A percentile compares a stretch with the other conserved stretches of the same genome.
Conservation (phyloP, 805 yeast genomes). For the Wickerhamia fluorescens region DNA sequence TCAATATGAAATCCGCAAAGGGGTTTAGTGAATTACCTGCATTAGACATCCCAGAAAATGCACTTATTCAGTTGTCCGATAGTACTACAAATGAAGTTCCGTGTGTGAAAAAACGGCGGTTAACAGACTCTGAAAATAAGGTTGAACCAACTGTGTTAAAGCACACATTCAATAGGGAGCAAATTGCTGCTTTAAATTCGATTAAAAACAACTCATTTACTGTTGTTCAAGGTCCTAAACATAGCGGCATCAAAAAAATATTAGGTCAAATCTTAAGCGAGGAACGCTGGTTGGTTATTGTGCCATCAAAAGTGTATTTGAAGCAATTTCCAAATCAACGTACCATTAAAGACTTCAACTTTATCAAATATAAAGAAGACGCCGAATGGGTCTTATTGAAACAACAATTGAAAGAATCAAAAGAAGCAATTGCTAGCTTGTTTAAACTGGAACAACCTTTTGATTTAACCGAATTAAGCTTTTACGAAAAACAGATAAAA, state of each 20-base stretch:
- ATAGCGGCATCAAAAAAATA: constrained; percentile 5
- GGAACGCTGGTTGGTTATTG: constrained; percentile 9
- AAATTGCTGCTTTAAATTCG: not conserved
- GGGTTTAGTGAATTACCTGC: too few species aligned
- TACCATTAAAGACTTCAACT: constrained; percentile 1
- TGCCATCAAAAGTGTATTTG: constrained; percentile 7
- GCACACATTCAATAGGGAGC: constrained; percentile 1
- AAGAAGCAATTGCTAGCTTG: constrained; percentile 21
- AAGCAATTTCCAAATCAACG: constrained; percentile 2
- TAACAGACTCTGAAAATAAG: too few species aligned
- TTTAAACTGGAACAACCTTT: constrained; percentile 19
- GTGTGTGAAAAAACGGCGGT: too few species aligned
- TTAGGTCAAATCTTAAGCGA: constrained; percentile 3
- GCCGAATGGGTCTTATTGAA: constrained; percentile 3
- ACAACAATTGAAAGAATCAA: not conserved
- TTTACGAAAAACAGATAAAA: constrained; percentile 6
- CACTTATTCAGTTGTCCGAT: too few species aligned
- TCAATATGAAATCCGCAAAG: too few species aligned
- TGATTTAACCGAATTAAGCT: constrained; percentile 4
- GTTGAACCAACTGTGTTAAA: too few species aligned
- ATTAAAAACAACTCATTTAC: constrained; percentile 4
- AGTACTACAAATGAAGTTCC: too few species aligned
- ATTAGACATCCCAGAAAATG: too few species aligned
- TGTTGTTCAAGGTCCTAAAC: constrained; percentile 6
- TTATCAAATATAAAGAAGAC: constrained; percentile 4